Evolutionary conservation across 2,329 filamentous ascomycete species (phyloP).

Genomic region (Microsporum ferrugineum): DNA sequence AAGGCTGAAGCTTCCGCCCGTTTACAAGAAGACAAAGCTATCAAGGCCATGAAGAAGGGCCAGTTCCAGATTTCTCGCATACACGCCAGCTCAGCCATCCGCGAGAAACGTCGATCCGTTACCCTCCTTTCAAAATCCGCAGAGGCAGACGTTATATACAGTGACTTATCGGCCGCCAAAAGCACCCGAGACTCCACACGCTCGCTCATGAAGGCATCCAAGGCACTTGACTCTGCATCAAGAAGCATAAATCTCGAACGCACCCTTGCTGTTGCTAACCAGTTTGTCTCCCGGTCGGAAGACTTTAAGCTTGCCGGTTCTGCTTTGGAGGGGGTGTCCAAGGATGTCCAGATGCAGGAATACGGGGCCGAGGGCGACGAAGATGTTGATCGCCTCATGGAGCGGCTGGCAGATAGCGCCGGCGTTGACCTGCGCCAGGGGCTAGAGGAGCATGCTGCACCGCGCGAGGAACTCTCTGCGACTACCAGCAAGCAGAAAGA

Average conservation of each 20-base stretch:
- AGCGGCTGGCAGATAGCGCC: constrained; percentile 35
- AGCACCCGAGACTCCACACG: constrained; percentile 37
- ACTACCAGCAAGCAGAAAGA: constrained; percentile 31
- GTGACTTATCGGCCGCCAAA: constrained; percentile 38
- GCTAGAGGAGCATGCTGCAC: constrained; percentile 29
- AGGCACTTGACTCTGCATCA: constrained; percentile 35
- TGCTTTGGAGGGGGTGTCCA: constrained; percentile 33
- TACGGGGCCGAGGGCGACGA: constrained; percentile 33
- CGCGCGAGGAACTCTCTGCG: constrained; percentile 29
- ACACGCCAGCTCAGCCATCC: constrained; percentile 37
- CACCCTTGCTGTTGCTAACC: constrained; percentile 32
- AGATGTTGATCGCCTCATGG: constrained; percentile 35
- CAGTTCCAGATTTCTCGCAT: constrained; percentile 41
- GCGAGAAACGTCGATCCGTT: constrained; percentile 37
- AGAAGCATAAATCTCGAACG: constrained; percentile 38
- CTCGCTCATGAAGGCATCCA: constrained; percentile 34
- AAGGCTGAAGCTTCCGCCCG: constrained; percentile 37
- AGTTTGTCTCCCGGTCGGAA: constrained; percentile 32
- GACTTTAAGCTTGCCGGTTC: constrained; percentile 35
- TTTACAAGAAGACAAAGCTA: constrained; percentile 38
- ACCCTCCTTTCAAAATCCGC: constrained; percentile 36
- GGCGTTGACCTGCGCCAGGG: constrained; percentile 33
- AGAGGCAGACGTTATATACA: constrained; percentile 40
- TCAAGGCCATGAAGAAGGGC: constrained; percentile 38
- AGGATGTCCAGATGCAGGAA: constrained; percentile 34